Base-by-base conservation (phyloP, 345 rosid species). In the Punica granatum region DNA sequence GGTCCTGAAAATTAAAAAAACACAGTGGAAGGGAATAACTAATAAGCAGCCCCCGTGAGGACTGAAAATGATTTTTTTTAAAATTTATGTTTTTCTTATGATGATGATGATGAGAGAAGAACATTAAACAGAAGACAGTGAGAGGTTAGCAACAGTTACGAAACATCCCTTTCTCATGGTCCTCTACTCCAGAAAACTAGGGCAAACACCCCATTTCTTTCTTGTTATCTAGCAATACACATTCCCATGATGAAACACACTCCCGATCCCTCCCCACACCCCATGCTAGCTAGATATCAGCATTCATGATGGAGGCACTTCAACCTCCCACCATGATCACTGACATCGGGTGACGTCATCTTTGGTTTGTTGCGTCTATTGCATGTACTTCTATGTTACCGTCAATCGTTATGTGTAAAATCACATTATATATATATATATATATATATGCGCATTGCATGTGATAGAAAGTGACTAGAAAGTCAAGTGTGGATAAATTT, bases 121-220 rank as follows among this genome's bases (percentile, higher is more conserved):
- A 26, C 61, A 56, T 56, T 56, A 56, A 56, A 56, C 61, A 56
- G 26, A 26, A 30, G 61, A 56, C 33, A 56, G 34, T 13, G 61
- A 28, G 3, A 11, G 61, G 61, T n/a, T 8, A 9, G 60, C 9
- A 14, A 28, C 11, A 11, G 41, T 11, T 37, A 11, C 5, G 11
- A 19, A 28, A 56, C 61, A 56, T 56, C 61, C 33, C 61, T 56
- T 56, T 56, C 61, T 56, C 34, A 28, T 56, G 61, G 61, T 4
- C 61, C 61, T 26, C 34, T 56, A 26, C 11, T 37, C 61, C 32
- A 56, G 19, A 26, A 56, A 30, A 30, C 28, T 56, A 56, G 61
- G 33, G 61, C 61, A 56, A 44, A 44, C 3, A 44, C 49, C 19
- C 49, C 18, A 11, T 44, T 14, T 23, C 31, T 10, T 54, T 14